These are phyloP conservation scores for Abrus precatorius DNA, from an alignment of 306 rosid genomes.

Conservation along the genomic window DNA sequence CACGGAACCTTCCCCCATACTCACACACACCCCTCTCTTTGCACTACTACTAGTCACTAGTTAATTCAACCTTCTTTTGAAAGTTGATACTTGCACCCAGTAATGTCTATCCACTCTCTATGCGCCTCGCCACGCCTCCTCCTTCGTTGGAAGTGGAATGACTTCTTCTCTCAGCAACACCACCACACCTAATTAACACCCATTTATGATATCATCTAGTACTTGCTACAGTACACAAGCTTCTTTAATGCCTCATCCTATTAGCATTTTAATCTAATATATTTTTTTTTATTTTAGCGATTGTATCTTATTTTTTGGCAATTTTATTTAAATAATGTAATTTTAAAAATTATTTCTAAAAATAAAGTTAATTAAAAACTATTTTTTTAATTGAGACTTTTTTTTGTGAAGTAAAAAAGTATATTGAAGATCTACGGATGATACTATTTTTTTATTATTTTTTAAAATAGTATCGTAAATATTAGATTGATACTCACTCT, in stretches of 20 bases:
- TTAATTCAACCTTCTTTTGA: too few species aligned
- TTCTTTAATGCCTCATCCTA: not conserved
- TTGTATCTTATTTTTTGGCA: too few species aligned
- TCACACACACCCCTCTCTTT: constrained; percentile 9
- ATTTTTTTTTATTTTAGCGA: too few species aligned
- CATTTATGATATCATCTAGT: not conserved
- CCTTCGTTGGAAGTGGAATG: not conserved
- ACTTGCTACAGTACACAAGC: not conserved
- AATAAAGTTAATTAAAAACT: too few species aligned
- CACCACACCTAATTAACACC: not conserved
- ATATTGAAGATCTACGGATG: too few species aligned
- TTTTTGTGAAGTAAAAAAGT: too few species aligned
- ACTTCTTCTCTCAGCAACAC: not conserved
- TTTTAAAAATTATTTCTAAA: too few species aligned
- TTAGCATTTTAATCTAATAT: not conserved
- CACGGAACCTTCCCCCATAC: constrained; percentile 56
- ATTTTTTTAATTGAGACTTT: too few species aligned
- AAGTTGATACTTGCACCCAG: not conserved
- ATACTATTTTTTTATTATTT: too few species aligned
- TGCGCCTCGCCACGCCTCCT: not conserved
- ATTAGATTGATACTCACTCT: too few species aligned
- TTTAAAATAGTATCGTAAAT: too few species aligned
- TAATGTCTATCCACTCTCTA: not conserved
- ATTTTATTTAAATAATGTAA: too few species aligned
- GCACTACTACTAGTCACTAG: not conserved